Base-by-base conservation (phyloP, 2,329 filamentous ascomycete genomes). In the Colletotrichum orchidophilum region DNA sequence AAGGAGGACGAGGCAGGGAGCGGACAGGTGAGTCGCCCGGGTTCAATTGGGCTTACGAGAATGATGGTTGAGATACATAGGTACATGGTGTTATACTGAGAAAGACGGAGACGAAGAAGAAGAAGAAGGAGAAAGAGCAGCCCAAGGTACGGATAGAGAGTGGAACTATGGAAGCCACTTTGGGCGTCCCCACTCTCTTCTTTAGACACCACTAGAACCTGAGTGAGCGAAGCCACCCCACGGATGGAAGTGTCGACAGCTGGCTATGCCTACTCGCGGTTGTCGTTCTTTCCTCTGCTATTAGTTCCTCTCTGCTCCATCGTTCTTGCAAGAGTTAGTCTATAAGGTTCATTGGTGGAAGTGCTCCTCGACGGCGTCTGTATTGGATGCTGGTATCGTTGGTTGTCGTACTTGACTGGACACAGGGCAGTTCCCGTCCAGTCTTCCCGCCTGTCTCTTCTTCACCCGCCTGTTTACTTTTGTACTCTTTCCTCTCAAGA, bases 151-250 rank as follows among this genome's bases (percentile, higher is more conserved):
- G 62, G n/a, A 27, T 54, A 31, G 26, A 26, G 50, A n/a, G 35
- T 35, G 49, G n/a, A n/a, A n/a, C n/a, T n/a, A n/a, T n/a, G n/a
- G 27, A 53, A 35, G 57, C 63, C 58, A 46, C 64, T 13, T 52
- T 57, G 27, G 15, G 27, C 50, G 39, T 21, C 53, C 29, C 68
- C 68, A 71, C 68, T 68, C 68, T 71, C 68, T 57, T 67, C 58
- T 71, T 68, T 68, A 52, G 57, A 67, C 63, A 63, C 54, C 33
- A 66, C 46, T 46, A 46, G 54, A 46, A n/a, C 39, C 39, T n/a
- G 15, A 42, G 39, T 21, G 18, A 46, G 39, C 7, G 8, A n/a
- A 46, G 3, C 39, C n/a, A 46, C 39, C 18, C 39, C 39, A 18
- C 39, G 18, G 39, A 46, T 46, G 39, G 39, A 12, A 35, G 24